Percentiles rank a stretch among this genome's conserved stretches.
phyloP scores from a whole-genome alignment of 192 early-diverging fungal species.

The Coemansia umbellata region DNA sequence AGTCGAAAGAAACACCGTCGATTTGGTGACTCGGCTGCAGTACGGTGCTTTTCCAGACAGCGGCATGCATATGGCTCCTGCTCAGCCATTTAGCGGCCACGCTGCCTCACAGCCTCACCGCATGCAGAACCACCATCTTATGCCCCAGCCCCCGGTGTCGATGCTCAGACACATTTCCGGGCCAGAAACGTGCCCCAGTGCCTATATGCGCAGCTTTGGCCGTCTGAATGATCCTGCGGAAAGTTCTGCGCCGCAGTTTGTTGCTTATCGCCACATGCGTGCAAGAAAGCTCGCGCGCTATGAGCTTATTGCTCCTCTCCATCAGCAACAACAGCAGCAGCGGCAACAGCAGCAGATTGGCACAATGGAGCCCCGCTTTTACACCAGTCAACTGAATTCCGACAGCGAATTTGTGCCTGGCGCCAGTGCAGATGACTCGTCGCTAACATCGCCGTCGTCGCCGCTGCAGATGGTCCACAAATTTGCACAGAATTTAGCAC shows the following conservation, averaged over 20 bases:
- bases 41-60: constrained; percentile 6
- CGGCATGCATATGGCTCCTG: neutral
- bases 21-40: constrained; percentile 20
- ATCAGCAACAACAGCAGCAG: neutral
- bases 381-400: neutral
- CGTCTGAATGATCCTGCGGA: constrained; percentile 19
- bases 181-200: constrained; percentile 3
- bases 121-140: neutral
- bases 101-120: constrained; percentile 1
- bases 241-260: constrained; percentile 32
- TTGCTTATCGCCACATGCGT: constrained; percentile 34
- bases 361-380: neutral
- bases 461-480: constrained; percentile 13
- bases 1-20: constrained; percentile 24
- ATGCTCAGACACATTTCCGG: constrained; percentile 16
- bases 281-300: constrained; percentile 30
- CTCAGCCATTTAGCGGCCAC: neutral
- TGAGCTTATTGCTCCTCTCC: neutral
- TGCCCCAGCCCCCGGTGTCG: constrained; percentile 7
- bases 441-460: neutral
- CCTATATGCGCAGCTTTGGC: constrained; percentile 3
- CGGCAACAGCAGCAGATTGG: neutral
- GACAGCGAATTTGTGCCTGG: neutral
- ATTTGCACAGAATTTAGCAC: neutral
- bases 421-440: neutral